A percentile compares a stretch with the other conserved stretches of the same genome.
These are phyloP conservation scores for Coemansia sp. DNA, from an alignment of 192 early-diverging fungal species.

Conservation along the genomic window DNA sequence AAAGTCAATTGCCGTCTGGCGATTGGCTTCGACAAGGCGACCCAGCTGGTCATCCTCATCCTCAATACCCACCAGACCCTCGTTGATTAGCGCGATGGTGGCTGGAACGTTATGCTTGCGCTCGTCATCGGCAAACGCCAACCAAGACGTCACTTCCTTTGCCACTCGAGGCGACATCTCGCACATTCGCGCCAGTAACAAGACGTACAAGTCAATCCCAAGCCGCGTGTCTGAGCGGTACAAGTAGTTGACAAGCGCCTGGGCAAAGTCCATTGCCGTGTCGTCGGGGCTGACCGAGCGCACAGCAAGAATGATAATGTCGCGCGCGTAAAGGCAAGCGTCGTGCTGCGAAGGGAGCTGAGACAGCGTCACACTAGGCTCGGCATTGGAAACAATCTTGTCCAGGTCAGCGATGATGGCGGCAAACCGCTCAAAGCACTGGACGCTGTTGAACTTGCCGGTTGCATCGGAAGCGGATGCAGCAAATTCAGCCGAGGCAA, in stretches of 20 bases:
- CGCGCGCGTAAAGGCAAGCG: constrained; percentile 65
- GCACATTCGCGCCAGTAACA: constrained; percentile 79
- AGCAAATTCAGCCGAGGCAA: constrained; percentile 5
- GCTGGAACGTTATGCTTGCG: constrained; percentile 88
- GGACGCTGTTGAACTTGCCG: constrained; percentile 23
- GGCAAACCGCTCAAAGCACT: constrained; percentile 50
- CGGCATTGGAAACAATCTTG: constrained; percentile 58
- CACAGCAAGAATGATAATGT: constrained; percentile 70
- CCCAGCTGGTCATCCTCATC: constrained; percentile 92
- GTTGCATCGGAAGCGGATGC: neutral
- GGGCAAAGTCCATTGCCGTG: constrained; percentile 79
- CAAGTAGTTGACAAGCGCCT: constrained; percentile 82
- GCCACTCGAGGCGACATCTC: constrained; percentile 75
- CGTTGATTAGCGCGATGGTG: constrained; percentile 76
- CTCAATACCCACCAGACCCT: constrained; percentile 66
- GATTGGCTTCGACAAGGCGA: constrained; percentile 74
- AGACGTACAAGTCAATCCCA: constrained; percentile 77
- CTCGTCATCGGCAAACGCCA: constrained; percentile 92
- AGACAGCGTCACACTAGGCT: constrained; percentile 47
- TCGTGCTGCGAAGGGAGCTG: constrained; percentile 77
- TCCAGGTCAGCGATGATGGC: constrained; percentile 77
- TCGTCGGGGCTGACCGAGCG: constrained; percentile 76
- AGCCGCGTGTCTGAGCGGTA: constrained; percentile 76
- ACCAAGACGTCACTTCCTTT: constrained; percentile 87
- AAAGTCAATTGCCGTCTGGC: constrained; percentile 71